Percentiles rank a stretch among this genome's conserved stretches.
phyloP scores from a whole-genome alignment of 352 stramenopile genomes.

The Phytophthora pisi region DNA sequence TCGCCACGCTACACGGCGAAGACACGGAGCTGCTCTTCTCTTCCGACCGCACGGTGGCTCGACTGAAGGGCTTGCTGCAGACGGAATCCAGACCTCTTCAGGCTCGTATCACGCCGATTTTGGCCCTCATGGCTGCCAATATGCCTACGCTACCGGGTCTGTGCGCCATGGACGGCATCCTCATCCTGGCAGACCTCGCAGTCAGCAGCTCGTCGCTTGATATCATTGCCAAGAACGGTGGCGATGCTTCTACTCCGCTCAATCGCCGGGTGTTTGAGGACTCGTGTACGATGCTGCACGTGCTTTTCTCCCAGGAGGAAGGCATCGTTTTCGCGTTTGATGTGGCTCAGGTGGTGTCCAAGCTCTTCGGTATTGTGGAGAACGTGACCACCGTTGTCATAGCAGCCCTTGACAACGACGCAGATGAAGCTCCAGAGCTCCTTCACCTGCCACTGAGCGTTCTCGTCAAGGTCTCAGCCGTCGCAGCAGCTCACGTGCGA shows the following conservation, averaged over 20 bases:
- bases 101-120: slow-evolving; percentile 51
- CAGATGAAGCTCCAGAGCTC: slow-evolving; percentile 25
- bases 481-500: slow-evolving; percentile 33
- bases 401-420: neutral
- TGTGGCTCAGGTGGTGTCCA: slow-evolving; percentile 49
- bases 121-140: slow-evolving; percentile 52
- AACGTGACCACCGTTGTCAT: slow-evolving; percentile 14
- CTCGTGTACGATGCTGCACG: slow-evolving; percentile 51
- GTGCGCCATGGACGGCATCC: slow-evolving; percentile 49
- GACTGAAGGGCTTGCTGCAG: slow-evolving; percentile 41
- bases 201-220: slow-evolving; percentile 16
- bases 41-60: slow-evolving; percentile 34
- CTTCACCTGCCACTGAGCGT: slow-evolving; percentile 53
- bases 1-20: slow-evolving; percentile 21
- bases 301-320: slow-evolving; percentile 52
- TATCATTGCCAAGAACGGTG: neutral
- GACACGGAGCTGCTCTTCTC: slow-evolving; percentile 40
- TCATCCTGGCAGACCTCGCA: slow-evolving; percentile 39
- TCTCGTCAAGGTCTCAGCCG: slow-evolving; percentile 53
- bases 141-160: slow-evolving; percentile 55
- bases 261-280: slow-evolving; percentile 47
- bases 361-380: slow-evolving; percentile 56
- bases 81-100: slow-evolving; percentile 40
- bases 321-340: slow-evolving; percentile 53
- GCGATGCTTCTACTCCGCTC: slow-evolving; percentile 3